A percentile compares a stretch with the other conserved stretches of the same genome.
phyloP scores from a whole-genome alignment of 345 rosid genomes.

The Moringa oleifera region DNA sequence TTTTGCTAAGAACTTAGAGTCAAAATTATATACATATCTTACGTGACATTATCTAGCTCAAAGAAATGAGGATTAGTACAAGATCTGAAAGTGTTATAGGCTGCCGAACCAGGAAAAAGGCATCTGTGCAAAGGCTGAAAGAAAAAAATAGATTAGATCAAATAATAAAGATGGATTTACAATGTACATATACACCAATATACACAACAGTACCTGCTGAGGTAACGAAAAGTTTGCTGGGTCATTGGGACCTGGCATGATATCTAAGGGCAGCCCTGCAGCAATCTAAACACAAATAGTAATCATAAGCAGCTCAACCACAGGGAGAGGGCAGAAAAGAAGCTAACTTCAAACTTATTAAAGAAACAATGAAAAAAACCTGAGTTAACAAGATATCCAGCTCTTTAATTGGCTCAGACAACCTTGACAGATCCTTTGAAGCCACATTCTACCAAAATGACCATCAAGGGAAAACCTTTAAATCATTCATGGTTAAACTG shows the following conservation, averaged over 20 bases:
- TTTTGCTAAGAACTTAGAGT: not conserved
- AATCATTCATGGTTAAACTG: not conserved
- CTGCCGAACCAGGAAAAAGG: constrained; percentile 86
- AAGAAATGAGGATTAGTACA: constrained; percentile 95
- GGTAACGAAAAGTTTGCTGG: constrained; percentile 94
- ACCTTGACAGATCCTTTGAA: constrained; percentile 72
- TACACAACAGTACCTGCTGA: constrained; percentile 61
- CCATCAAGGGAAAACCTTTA: constrained; percentile 17
- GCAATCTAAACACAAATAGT: constrained; percentile 52
- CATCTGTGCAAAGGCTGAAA: constrained; percentile 84
- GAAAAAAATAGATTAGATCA: constrained; percentile 15
- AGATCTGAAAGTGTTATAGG: constrained; percentile 82
- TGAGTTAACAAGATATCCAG: constrained; percentile 79
- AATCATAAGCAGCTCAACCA: constrained; percentile 11
- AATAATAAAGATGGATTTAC: not conserved
- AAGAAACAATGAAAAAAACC: constrained; percentile 33
- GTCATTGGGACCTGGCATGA: constrained; percentile 91
- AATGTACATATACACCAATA: not conserved
- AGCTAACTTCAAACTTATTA: constrained; percentile 6
- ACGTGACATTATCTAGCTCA: constrained; percentile 84
- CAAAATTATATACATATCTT: constrained; percentile 9
- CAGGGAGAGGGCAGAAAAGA: constrained; percentile 2
- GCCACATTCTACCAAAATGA: constrained; percentile 54
- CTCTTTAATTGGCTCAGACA: constrained; percentile 78
- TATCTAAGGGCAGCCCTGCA: constrained; percentile 84